phyloP scores from a whole-genome alignment of 2,329 filamentous ascomycete genomes.

The Zasmidium cellare region DNA sequence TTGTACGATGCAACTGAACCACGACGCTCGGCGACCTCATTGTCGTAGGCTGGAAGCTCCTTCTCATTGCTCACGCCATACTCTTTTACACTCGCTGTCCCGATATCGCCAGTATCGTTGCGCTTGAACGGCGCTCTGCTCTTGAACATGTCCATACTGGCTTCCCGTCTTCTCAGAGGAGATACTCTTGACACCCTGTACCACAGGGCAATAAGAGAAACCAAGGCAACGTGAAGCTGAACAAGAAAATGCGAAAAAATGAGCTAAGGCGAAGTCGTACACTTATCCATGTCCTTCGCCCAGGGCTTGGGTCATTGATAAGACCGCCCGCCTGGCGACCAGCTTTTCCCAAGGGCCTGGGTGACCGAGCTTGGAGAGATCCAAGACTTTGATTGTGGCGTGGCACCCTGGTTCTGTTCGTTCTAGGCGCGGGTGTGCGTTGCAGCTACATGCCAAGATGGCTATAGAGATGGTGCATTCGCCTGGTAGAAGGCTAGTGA shows the following conservation, averaged over 20 bases:
- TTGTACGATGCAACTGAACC: conserved; percentile 24
- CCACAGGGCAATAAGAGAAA: not conserved
- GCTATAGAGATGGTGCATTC: not conserved
- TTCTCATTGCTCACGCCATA: conserved; percentile 9
- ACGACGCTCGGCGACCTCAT: conserved; percentile 23
- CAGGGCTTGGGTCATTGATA: conserved; percentile 1
- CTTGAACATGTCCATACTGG: conserved; percentile 18
- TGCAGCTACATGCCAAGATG: not conserved
- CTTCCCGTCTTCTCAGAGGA: not conserved
- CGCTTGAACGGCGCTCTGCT: conserved; percentile 19
- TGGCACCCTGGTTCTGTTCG: not conserved
- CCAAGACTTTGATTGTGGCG: conserved; percentile 2
- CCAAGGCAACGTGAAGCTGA: not conserved
- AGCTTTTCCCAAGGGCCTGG: conserved; percentile 4
- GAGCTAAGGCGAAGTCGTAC: not conserved
- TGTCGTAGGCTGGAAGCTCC: conserved; percentile 15
- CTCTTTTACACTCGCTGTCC: conserved; percentile 10
- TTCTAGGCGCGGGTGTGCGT: not conserved
- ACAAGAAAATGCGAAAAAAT: not conserved
- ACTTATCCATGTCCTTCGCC: conserved; percentile 1
- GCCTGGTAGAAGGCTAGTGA: no score
- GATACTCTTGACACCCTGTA: not conserved
- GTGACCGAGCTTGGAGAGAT: not conserved
- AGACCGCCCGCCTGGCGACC: not conserved
- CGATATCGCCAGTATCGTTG: conserved; percentile 13